A percentile compares a stretch with the other conserved stretches of the same genome.
Evolutionary conservation across 495 filamentous ascomycete species (phyloP).

Genomic region (Penicillium robsamsonii): DNA sequence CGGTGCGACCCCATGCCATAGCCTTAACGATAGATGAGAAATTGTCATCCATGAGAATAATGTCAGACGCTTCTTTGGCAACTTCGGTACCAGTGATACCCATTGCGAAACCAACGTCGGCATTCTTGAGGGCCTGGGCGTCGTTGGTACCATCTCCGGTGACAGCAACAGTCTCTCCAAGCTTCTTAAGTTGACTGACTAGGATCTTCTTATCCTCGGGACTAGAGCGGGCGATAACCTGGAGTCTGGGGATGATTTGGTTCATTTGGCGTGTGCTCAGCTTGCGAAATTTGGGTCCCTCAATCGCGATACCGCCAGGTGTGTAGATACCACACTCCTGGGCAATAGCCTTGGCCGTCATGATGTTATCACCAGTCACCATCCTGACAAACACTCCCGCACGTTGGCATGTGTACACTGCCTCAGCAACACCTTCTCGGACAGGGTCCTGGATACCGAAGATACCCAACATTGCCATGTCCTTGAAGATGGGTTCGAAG

Average conservation of each 20-base stretch:
- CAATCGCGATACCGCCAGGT: conserved; percentile 72
- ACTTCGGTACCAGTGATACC: conserved; percentile 88
- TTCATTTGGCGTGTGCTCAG: conserved; percentile 66
- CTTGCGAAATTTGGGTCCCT: conserved; percentile 76
- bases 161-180: conserved; percentile 89
- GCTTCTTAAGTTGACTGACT: conserved; percentile 74
- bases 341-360: conserved; percentile 84
- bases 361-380: conserved; percentile 87
- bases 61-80: conserved; percentile 89
- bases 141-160: conserved; percentile 95
- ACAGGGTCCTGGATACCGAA: conserved; percentile 89
- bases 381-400: conserved; percentile 86
- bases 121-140: conserved; percentile 80
- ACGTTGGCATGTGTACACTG: conserved; percentile 69
- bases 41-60: conserved; percentile 92
- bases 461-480: conserved; percentile 75
- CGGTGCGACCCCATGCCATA: conserved; percentile 82
- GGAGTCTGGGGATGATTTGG: conserved; percentile 67
- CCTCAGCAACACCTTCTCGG: conserved; percentile 70
- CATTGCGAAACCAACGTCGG: conserved; percentile 92
- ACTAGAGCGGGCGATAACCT: conserved; percentile 81
- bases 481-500: conserved; percentile 76
- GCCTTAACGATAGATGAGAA: conserved; percentile 89
- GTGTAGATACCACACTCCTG: conserved; percentile 79
- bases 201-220: conserved; percentile 82